Evolutionary conservation across 768 basidiomycete species (phyloP).

Genomic region (Russula foetens): DNA sequence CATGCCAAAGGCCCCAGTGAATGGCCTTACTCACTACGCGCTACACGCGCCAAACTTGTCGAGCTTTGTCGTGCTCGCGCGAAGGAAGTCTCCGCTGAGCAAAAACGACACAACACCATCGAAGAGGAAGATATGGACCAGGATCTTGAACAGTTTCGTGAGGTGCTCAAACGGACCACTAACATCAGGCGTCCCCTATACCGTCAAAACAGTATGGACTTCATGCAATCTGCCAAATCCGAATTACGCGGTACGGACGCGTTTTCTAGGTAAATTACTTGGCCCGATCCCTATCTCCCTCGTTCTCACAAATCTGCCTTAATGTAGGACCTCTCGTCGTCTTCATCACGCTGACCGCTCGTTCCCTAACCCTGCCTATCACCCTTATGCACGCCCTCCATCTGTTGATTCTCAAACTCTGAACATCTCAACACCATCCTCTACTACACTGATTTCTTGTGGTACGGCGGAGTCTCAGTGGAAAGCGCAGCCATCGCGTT

Average conservation of each 20-base stretch:
- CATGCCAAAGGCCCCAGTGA: conserved; percentile 67
- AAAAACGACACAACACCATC: conserved; percentile 34
- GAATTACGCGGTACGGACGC: conserved; percentile 43
- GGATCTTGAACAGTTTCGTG: conserved; percentile 22
- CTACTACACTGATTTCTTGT: conserved; percentile 18
- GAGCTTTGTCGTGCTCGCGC: conserved; percentile 65
- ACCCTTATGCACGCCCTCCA: conserved; percentile 44
- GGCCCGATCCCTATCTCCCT: not conserved
- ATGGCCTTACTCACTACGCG: conserved; percentile 78
- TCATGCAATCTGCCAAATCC: conserved; percentile 47
- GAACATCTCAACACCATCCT: conserved; percentile 26
- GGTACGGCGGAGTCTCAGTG: conserved; percentile 6
- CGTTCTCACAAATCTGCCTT: not conserved
- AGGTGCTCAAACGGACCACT: conserved; percentile 40
- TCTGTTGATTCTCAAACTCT: conserved; percentile 39
- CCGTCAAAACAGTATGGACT: conserved; percentile 84
- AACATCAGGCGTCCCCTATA: conserved; percentile 55
- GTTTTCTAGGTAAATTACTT: conserved; percentile 55
- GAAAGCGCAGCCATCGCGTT: conserved; percentile 9
- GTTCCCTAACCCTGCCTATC: conserved; percentile 51
- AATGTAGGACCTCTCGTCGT: conserved; percentile 16
- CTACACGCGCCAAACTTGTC: conserved; percentile 75
- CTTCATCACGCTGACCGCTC: conserved; percentile 33
- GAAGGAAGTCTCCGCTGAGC: conserved; percentile 35
- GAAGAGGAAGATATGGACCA: conserved; percentile 40